phyloP scores from a whole-genome alignment of 2,329 filamentous ascomycete genomes.

The Alternaria longipes region DNA sequence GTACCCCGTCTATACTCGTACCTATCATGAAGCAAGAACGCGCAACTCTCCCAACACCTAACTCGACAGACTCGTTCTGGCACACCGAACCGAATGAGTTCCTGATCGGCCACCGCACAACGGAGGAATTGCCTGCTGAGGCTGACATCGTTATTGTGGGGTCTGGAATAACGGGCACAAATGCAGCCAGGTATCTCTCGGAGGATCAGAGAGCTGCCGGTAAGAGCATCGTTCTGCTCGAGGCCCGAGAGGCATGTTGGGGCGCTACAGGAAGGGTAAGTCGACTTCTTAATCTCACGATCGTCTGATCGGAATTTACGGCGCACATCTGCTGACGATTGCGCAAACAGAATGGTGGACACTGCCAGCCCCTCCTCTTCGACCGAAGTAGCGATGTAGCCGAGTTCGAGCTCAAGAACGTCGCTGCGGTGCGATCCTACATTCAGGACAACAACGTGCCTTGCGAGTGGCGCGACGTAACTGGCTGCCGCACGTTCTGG shows the following conservation, averaged over 20 bases:
- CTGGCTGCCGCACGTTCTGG: conserved; percentile 72
- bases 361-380: conserved; percentile 79
- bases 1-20: not conserved
- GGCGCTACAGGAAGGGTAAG: conserved; percentile 82
- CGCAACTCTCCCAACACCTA: conserved; percentile 64
- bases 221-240: conserved; percentile 73
- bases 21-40: conserved; percentile 45
- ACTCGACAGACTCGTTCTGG: conserved; percentile 76
- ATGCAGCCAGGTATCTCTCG: conserved; percentile 70
- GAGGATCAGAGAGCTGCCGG: conserved; percentile 56
- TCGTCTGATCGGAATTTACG: not conserved
- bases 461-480: conserved; percentile 73
- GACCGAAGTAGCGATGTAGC: conserved; percentile 67
- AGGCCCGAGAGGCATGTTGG: conserved; percentile 82
- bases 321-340: conserved; percentile 14
- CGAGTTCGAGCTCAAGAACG: conserved; percentile 77
- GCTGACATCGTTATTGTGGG: conserved; percentile 78
- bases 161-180: conserved; percentile 79
- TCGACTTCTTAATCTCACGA: not conserved
- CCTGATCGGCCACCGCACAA: conserved; percentile 74
- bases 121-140: conserved; percentile 66
- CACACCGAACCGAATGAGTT: conserved; percentile 71
- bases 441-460: conserved; percentile 66
- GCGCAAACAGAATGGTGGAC: conserved; percentile 60
- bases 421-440: conserved; percentile 66